Evolutionary conservation across 108 stramenopile genomes (phyloP), one percentile per base, ranked within the genome.

Genomic region (Conticribra weissflogii): DNA sequence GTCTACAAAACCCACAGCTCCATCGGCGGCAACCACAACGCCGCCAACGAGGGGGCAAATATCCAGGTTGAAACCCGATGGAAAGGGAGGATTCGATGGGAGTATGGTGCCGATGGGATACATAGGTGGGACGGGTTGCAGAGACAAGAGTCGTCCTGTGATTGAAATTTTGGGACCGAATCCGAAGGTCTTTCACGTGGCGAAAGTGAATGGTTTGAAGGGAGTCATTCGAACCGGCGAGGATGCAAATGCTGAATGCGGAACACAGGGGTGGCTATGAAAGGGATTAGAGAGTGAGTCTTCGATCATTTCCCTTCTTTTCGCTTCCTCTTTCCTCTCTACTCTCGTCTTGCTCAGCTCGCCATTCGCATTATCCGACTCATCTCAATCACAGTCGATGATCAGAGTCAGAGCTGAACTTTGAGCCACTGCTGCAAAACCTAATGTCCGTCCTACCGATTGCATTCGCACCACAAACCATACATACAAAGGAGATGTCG

Each of bases 81-180:
- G 63, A 3, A 71, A 56, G 52, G 66, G 58, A 44, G 68, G 72
- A 0, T 79, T 69, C 44, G 64, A 70, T 16, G 81, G 71, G 19
- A 34, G 30, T 22, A 50, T 81, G 51, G 59, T 74, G 1, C 87
- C 91, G 23, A 72, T 63, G 50, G 89, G 83, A 17, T 97, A 86
- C 67, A 54, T 74, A 28, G 95, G 95, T 17, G 96, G 96, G 30
- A 94, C 94, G 8, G 88, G 95, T 14, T 97, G 96, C 73, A 59
- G 50, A 36, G 96, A 97, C 65, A 91, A 86, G 14, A 86, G 83
- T 57, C 76, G 85, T 29, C 96, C 96, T 4, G 81, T 87, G 14
- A 89, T 97, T 56, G 66, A 73, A 22, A 34, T 96, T 49, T 18
- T 74, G 59, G 94, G 92, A 16, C 90, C 90, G 1, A 93, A 96